A percentile compares a stretch with the other conserved stretches of the same genome.
phyloP scores from a whole-genome alignment of 1,139 yeast genomes.

The Saccharomyces hybrid region DNA sequence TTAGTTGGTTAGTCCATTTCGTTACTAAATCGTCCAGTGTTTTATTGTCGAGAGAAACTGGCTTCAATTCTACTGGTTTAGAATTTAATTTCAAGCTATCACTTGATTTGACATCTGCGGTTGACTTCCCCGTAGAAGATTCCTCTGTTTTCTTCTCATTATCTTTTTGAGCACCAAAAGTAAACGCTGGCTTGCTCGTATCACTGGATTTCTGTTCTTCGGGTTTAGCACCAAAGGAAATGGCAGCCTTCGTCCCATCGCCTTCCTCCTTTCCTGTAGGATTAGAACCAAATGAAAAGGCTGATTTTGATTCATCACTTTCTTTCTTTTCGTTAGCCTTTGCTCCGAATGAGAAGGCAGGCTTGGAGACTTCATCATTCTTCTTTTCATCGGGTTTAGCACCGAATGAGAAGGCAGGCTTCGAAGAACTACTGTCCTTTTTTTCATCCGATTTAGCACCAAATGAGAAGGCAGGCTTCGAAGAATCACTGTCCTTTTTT shows the following conservation, averaged over 20 bases:
- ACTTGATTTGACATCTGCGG: conserved; percentile 8
- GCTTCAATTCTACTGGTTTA: conserved; percentile 52
- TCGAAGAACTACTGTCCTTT: conserved; percentile 9
- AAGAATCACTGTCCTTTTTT: conserved; percentile 13
- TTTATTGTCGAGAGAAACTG: conserved; percentile 78
- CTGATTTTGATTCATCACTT: conserved; percentile 14
- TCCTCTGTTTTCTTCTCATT: conserved; percentile 21
- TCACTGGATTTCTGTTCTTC: conserved; percentile 21
- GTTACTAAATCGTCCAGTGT: conserved; percentile 87
- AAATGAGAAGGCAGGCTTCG: conserved; percentile 27
- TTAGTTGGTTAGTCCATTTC: conserved; percentile 85
- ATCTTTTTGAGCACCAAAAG: conserved; percentile 28
- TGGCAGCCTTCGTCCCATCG: conserved; percentile 18
- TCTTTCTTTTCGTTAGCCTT: conserved; percentile 16
- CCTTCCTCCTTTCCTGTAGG: conserved; percentile 11
- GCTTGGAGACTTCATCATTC: conserved; percentile 20
- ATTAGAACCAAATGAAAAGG: conserved; percentile 17
- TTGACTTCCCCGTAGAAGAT: conserved; percentile 15
- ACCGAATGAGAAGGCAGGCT: conserved; percentile 22
- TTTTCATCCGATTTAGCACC: conserved; percentile 14
- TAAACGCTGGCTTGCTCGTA: conserved; percentile 16
- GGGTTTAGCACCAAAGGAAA: conserved; percentile 23
- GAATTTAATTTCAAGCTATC: conserved; percentile 16
- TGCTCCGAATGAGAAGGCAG: conserved; percentile 28
- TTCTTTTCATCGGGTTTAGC: conserved; percentile 11